Percentiles rank a stretch among this genome's conserved stretches.
These are phyloP conservation scores for Botrytis byssoidea DNA, from an alignment of 2,329 filamentous ascomycete genomes.

Conservation along the genomic window DNA sequence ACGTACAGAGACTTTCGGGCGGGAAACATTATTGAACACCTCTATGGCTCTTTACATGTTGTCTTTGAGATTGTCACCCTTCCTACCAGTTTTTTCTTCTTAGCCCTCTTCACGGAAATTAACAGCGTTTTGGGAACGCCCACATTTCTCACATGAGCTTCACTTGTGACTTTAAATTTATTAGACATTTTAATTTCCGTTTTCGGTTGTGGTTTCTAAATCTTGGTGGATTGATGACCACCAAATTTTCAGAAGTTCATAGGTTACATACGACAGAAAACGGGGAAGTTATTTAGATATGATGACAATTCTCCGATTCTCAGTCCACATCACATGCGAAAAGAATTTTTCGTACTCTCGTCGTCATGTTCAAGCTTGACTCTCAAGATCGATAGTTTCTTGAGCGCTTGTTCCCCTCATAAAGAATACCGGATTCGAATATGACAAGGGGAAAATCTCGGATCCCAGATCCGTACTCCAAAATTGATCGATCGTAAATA, in stretches of 20 bases:
- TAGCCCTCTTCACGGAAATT: too few species aligned
- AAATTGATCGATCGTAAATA: background rate
- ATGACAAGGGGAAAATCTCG: background rate
- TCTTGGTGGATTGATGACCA: background rate
- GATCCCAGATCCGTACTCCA: background rate
- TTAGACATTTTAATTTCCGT: rapidly evolving
- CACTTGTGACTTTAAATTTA: rapidly evolving
- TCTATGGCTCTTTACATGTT: background rate
- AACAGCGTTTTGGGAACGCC: rapidly evolving
- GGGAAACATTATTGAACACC: background rate
- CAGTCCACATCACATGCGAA: background rate
- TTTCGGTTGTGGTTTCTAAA: rapidly evolving
- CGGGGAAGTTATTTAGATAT: background rate
- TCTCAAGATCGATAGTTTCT: background rate
- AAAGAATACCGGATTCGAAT: background rate
- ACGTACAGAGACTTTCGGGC: background rate
- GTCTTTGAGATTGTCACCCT: rapidly evolving
- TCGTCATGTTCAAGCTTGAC: background rate
- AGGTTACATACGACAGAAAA: background rate
- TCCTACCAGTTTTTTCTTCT: too few species aligned
- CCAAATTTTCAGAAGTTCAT: rapidly evolving
- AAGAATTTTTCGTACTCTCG: background rate
- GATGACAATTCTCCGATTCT: background rate
- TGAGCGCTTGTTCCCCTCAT: background rate
- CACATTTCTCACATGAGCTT: background rate